Conservation (phyloP, 768 basidiomycete genomes). For the Calocybe gangraenosa region DNA sequence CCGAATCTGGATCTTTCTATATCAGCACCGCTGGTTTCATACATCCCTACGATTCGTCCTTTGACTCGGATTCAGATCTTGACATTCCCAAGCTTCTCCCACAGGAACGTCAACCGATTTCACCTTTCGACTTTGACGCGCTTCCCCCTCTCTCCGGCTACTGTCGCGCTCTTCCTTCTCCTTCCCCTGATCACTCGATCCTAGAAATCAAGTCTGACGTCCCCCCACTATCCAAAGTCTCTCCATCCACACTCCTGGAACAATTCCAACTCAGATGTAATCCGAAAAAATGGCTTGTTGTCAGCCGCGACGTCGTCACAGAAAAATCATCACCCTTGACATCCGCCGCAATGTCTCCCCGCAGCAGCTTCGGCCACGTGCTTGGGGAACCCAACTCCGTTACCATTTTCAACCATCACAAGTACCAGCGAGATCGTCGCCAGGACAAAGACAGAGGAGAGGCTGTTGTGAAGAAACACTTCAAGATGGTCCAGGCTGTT, state of each 20-base stretch:
- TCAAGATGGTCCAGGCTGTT: conserved; percentile 47
- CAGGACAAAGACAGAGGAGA: conserved; percentile 16
- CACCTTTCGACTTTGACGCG: conserved; percentile 48
- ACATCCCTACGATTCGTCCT: conserved; percentile 36
- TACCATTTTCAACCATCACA: too few relatives aligned
- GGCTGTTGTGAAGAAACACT: conserved; percentile 32
- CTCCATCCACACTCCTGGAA: conserved; percentile 29
- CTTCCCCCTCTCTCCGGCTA: conserved; percentile 29
- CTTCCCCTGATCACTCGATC: conserved; percentile 8
- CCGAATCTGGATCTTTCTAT: conserved; percentile 17
- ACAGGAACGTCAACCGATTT: conserved; percentile 34
- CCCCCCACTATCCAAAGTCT: conserved; percentile 17
- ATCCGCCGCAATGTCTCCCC: conserved; percentile 3
- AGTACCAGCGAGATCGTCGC: not conserved
- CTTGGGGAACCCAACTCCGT: too few relatives aligned
- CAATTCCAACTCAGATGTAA: conserved; percentile 41
- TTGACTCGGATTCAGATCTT: conserved; percentile 22
- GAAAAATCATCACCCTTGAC: not conserved
- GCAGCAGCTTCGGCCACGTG: conserved; percentile 16
- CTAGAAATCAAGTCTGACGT: conserved; percentile 19
- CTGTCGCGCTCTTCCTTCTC: conserved; percentile 4
- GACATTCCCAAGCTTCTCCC: conserved; percentile 25
- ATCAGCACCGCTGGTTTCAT: conserved; percentile 46
- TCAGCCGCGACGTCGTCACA: conserved; percentile 1
- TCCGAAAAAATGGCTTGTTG: conserved; percentile 32